phyloP scores from a whole-genome alignment of 179 eudicot genomes.

The Silene noctiflora region DNA sequence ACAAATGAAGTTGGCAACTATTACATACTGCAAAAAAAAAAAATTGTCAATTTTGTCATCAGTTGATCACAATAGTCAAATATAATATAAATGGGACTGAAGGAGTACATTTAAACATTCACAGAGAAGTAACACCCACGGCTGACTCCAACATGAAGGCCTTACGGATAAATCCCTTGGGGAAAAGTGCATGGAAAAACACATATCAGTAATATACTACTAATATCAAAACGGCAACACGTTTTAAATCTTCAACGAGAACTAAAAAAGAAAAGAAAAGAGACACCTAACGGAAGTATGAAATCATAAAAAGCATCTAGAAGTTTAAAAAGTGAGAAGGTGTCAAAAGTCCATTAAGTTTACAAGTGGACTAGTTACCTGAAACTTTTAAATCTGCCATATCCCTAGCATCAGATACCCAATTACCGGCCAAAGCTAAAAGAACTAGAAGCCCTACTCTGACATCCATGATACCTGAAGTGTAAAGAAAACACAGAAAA shows the following conservation, averaged over 20 bases:
- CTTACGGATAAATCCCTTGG: neutral
- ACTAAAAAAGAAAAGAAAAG: no score
- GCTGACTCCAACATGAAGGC: neutral
- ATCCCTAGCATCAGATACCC: constrained; percentile 58
- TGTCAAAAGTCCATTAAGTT: neutral
- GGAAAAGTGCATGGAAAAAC: neutral
- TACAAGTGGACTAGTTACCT: constrained; percentile 32
- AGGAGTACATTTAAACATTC: neutral
- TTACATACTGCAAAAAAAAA: no score
- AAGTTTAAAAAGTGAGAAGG: neutral
- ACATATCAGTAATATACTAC: neutral
- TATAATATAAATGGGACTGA: neutral
- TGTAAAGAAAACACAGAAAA: constrained; percentile 9
- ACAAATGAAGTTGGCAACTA: no score
- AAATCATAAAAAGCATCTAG: neutral
- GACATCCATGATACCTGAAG: constrained; percentile 50
- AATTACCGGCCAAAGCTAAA: constrained; percentile 40
- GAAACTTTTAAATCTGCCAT: constrained; percentile 25
- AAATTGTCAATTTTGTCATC: no score
- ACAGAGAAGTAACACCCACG: neutral
- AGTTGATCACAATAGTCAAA: neutral
- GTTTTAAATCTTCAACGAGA: no score
- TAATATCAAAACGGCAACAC: neutral
- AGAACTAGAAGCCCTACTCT: constrained; percentile 51
- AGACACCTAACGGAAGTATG: neutral